Evolutionary conservation across 2,329 filamentous ascomycete genomes (phyloP), one percentile per base, ranked within the genome.

Genomic region (Cercospora sp.): DNA sequence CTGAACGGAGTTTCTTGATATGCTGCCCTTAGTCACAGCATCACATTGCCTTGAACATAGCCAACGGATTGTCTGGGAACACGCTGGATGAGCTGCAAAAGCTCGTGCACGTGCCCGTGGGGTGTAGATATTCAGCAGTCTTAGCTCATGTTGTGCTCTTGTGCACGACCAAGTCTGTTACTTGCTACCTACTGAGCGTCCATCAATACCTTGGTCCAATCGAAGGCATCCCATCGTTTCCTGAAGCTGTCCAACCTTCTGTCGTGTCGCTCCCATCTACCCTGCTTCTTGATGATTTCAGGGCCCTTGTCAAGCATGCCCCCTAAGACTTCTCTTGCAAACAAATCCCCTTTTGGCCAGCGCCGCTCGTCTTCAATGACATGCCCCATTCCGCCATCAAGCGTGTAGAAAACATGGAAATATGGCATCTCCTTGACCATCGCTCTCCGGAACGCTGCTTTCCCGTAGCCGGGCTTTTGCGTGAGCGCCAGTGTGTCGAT

Each of bases 391-490:
- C 95, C 95, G 2, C 95, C 95, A 77, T 99, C 94, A 0, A 99
- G 83, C 63, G 89, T 88, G 78, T 98, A 98, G 94, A 94, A 99
- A 20, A 90, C 94, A 79, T 99, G 95, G 76, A 99, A 99, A 79
- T 99, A 99, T 0, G 96, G 94, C 91, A 96, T 94, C 82, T 99
- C 94, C 81, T 96, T 97, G 12, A 92, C 92, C 69, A 99, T 84
- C 20, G 87, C 90, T 66, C 89, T 86, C 0, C 94, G 86, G 79
- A 99, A 99, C 1, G 95, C 94, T 63, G 86, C 80, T 75, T 91
- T 91, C 0, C 94, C 95, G 69, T 93, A 79, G 0, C 91, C 92
- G 2, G 88, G 85, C n/a, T 84, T 80, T 65, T 76, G 74, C 0
- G 88, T 86, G 36, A 83, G 83, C 69, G 88, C 88, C 8, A 87